Evolutionary conservation across 257 asterid genomes (phyloP), one percentile per base, ranked within the genome.

Genomic region (Fraxinus anomala): DNA sequence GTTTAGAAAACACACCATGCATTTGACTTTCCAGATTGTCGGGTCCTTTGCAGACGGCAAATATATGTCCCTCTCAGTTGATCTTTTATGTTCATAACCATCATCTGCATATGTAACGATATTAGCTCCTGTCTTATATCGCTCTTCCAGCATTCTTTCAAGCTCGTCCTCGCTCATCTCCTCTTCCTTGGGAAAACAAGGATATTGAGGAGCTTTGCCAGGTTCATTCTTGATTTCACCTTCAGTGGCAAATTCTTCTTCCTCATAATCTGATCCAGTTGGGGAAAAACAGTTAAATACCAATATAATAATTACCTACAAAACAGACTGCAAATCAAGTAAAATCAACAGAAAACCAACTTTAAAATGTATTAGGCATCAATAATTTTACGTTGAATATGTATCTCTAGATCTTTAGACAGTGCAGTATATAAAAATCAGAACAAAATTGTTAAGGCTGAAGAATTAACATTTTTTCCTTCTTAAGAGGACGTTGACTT

Each of bases 21-120:
- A 96, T 91, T 96, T 96, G 72, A 96, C 99, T 85, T 89, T 96
- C 99, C 99, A 96, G 72, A 92, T 82, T 33, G 61, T 75, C 21
- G 94, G 89, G 77, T 92, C 97, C 82, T 82, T 87, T 72, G 85
- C 74, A 87, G 94, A 83, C 47, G 89, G 89, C 42, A 80, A 77
- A 76, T 24, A 72, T n/a, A 83, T 67, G 49, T 79, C 83, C 73
- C 79, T 76, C 28, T 89, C 89, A 74, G 80, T 14, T 42, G 86
- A 66, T 65, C 73, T 83, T 81, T 86, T 88, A 73, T 74, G 78
- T 77, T 96, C 98, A 76, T 82, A 71, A 68, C 79, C 79, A 85
- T 92, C 99, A 80, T 89, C 97, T 31, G 89, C 87, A 72, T 82
- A 87, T 23, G 85, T 82, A 33, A 96, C 95, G 83, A 85, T 84